Conservation (phyloP, 2,329 filamentous ascomycete species). For the Ceratocystis papillata region DNA sequence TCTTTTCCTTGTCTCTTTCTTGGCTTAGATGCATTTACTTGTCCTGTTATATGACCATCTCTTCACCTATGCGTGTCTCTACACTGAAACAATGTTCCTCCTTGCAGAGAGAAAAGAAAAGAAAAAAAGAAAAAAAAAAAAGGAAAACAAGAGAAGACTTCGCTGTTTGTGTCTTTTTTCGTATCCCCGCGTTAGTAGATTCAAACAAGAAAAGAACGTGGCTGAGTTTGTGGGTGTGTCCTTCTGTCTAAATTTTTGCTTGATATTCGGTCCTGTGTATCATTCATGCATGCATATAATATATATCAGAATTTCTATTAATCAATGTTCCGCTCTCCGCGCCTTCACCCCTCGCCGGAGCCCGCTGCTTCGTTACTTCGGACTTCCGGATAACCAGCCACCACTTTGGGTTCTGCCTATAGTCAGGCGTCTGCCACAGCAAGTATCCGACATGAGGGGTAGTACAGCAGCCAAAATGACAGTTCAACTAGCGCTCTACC, state of each 20-base stretch:
- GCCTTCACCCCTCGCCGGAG: not conserved
- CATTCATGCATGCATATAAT: not conserved
- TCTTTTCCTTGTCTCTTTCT: slow-evolving; percentile 2
- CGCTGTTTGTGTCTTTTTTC: not conserved
- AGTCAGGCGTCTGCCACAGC: not conserved
- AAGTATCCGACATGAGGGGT: not conserved
- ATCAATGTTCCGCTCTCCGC: slow-evolving; percentile 1
- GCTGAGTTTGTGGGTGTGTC: not conserved
- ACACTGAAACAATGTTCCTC: slow-evolving; percentile 3
- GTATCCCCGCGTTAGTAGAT: not conserved
- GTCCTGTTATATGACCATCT: not conserved
- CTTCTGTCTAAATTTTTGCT: not conserved
- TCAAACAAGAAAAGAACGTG: not conserved
- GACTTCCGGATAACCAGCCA: slow-evolving; percentile 20
- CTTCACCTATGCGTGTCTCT: not conserved
- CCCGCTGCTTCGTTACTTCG: slow-evolving; percentile 8
- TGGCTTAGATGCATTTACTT: slow-evolving; percentile 9
- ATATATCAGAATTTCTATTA: not conserved
- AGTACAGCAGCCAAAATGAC: not conserved
- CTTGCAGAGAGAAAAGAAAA: not conserved
- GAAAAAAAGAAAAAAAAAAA: not conserved
- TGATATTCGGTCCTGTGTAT: not conserved
- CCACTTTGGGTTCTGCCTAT: not conserved
- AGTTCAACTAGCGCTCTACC: not conserved
- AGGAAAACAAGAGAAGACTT: not conserved